Evolutionary conservation across 805 yeast genomes (phyloP).

Genomic region (Candida lessepsii): DNA sequence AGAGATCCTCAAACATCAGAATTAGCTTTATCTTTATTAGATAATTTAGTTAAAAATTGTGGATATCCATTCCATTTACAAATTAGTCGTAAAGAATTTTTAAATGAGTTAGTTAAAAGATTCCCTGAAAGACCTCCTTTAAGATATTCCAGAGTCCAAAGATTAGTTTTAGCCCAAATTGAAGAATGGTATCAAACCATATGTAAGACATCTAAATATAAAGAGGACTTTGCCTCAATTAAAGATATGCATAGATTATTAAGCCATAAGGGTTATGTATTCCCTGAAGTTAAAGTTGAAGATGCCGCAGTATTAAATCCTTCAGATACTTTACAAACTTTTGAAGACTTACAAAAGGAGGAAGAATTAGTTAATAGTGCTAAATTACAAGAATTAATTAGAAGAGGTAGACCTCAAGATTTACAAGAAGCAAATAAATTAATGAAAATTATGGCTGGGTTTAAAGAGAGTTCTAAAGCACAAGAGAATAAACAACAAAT

Average conservation of each 20-base stretch:
- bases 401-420: conserved; percentile 95
- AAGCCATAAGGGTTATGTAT: conserved; percentile 84
- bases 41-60: conserved; percentile 92
- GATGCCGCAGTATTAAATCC: conserved; percentile 94
- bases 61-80: conserved; percentile 97
- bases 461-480: conserved; percentile 70
- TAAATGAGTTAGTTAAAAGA: conserved; percentile 86
- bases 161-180: conserved; percentile 81
- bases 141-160: conserved; percentile 78
- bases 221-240: conserved; percentile 87
- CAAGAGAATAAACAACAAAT: conserved; percentile 76
- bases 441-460: conserved; percentile 98
- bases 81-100: conserved; percentile 89
- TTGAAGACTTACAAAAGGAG: conserved; percentile 88
- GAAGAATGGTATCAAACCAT: conserved; percentile 98
- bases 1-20: conserved; percentile 81
- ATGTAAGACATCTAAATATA: conserved; percentile 84
- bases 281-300: conserved; percentile 87
- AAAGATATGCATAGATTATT: conserved; percentile 94
- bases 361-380: conserved; percentile 93
- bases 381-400: conserved; percentile 88
- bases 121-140: conserved; percentile 95
- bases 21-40: conserved; percentile 80
- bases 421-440: conserved; percentile 92
- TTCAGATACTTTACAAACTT: conserved; percentile 77